Evolutionary conservation across 1,284 basidiomycete genomes (phyloP).

Genomic region (Cryptococcus hybrid): DNA sequence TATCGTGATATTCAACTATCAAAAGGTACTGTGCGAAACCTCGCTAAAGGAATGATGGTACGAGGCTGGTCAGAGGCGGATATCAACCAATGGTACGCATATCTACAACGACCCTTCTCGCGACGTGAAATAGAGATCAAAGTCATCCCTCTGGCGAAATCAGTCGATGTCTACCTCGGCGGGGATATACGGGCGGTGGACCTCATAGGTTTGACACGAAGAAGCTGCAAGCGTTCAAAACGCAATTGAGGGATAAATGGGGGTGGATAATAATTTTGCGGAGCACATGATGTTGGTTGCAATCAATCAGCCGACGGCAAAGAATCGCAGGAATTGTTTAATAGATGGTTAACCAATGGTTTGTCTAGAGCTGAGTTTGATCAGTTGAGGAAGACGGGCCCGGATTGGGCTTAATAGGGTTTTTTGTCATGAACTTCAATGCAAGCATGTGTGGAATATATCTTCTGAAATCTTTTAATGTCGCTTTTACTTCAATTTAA

Average conservation of each 20-base stretch:
- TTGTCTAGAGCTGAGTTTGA: conserved; percentile 5
- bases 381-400: background rate
- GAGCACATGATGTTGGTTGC: conserved; percentile 9
- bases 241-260: background rate
- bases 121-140: conserved; percentile 6
- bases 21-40: background rate
- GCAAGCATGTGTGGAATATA: no score
- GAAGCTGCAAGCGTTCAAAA: background rate
- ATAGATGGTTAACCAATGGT: conserved; percentile 4
- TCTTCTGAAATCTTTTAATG: no score
- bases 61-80: background rate
- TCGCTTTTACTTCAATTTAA: no score
- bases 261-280: background rate
- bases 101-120: conserved; percentile 5
- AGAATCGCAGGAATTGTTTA: conserved; percentile 2
- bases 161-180: conserved; percentile 5
- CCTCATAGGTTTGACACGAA: conserved; percentile 5
- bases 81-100: conserved; percentile 1
- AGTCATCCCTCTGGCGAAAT: conserved; percentile 9
- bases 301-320: conserved; percentile 2
- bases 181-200: conserved; percentile 8
- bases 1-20: conserved; percentile 9
- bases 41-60: background rate
- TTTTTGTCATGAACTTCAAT: no score
- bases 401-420: conserved; percentile 5